Base-by-base conservation (phyloP, 192 early-diverging fungal species). In the Chytriomyces confervae region DNA sequence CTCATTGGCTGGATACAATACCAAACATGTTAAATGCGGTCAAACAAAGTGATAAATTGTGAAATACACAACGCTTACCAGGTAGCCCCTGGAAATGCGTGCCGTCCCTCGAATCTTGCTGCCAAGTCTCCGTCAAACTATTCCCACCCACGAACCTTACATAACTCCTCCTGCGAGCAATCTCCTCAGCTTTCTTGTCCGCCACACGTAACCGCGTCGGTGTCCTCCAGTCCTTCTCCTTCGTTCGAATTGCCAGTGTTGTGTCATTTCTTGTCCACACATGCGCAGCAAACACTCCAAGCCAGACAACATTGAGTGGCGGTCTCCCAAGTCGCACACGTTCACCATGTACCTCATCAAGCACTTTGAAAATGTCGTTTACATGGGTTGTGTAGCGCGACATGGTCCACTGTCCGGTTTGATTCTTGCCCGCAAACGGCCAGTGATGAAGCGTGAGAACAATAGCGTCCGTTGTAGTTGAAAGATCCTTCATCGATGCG, bases 61-160 rank as follows among this genome's bases (percentile, higher is more conserved):
- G 36, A 36, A 36, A 36, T 36, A 36, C 36, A 36, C 36, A 36
- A 36, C 36, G 4, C 36, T 36, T 4, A 36, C 36, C 36, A 36
- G 36, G 20, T 13, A 74, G 8, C 48, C 62, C 11, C 18, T 74
- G 46, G 43, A 66, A 24, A 36, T 61, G 53, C n/a, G 16, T 74
- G 36, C n/a, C 62, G 61, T 24, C 72, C 72, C 24, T 49, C 29
- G 62, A 61, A 74, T 23, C 51, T 64, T 47, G 62, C 29, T 27
- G 50, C 72, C 29, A 74, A 23, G 61, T 57, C 50, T 6, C 62
- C 60, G 16, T 64, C 65, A 51, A 66, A 13, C 36, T 23, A 13
- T 23, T n/a, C 23, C 49, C 43, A 66, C n/a, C 43, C 36, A 51
- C 49, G 16, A 66, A 13, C n/a, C 23, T 66, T 8, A 45, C 64